These are phyloP conservation scores for Mortierella sp. DNA, from an alignment of 371 early-diverging fungal species.

Conservation along the genomic window DNA sequence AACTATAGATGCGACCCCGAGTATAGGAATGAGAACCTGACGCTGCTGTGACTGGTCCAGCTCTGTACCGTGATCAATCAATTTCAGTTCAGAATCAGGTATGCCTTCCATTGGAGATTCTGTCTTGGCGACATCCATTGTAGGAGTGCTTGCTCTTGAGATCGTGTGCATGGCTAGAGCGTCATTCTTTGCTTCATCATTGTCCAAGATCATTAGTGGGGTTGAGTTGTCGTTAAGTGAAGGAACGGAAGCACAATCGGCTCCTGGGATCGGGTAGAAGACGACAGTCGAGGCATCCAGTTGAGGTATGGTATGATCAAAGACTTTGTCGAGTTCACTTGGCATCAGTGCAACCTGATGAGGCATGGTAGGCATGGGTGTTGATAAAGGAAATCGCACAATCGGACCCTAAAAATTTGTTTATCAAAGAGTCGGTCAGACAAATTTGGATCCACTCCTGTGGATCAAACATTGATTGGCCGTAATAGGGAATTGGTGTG, in stretches of 20 bases:
- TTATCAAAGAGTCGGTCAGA: neutral
- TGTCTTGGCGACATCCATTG: neutral
- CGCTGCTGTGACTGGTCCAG: neutral
- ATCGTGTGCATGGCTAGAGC: conserved; percentile 1
- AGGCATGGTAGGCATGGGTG: conserved; percentile 25
- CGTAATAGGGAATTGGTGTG: too few species aligned
- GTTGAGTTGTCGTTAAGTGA: neutral
- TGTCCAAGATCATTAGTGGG: conserved; percentile 17
- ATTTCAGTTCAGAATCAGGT: neutral
- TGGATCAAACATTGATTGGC: too few species aligned
- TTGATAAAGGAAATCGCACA: conserved; percentile 25
- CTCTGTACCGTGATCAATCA: neutral
- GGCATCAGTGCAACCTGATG: conserved; percentile 30
- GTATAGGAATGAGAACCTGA: conserved; percentile 7
- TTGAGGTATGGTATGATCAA: conserved; percentile 5
- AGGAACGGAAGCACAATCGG: conserved; percentile 7
- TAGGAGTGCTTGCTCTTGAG: neutral
- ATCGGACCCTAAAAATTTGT: conserved; percentile 21
- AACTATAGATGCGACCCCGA: conserved; percentile 17
- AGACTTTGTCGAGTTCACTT: neutral
- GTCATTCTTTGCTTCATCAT: conserved; percentile 6
- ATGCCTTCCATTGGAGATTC: neutral
- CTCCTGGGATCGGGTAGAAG: conserved; percentile 17
- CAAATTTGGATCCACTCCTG: too few species aligned
- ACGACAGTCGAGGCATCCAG: conserved; percentile 18